Evolutionary conservation across 129 eudicot genomes (phyloP).

Genomic region (Daucus carota): DH1_v3.0 NC_030389.2:45270501-45271000

Average conservation of each 20-base stretch:
- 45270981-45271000: background rate
- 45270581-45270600: slow-evolving; percentile 58
- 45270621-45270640: slow-evolving; percentile 19
- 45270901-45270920: background rate
- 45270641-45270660: slow-evolving; percentile 26
- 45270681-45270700: slow-evolving; percentile 75
- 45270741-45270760: slow-evolving; percentile 91
- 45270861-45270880: slow-evolving; percentile 69
- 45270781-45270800: slow-evolving; percentile 95
- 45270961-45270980: background rate
- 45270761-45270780: slow-evolving; percentile 81
- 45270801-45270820: slow-evolving; percentile 68
- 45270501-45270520: slow-evolving; percentile 26
- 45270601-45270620: slow-evolving; percentile 89
- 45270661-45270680: slow-evolving; percentile 42
- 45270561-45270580: slow-evolving; percentile 57
- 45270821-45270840: slow-evolving; percentile 85
- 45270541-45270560: slow-evolving; percentile 73
- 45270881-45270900: slow-evolving; percentile 56
- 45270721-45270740: slow-evolving; percentile 68
- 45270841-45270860: slow-evolving; percentile 72
- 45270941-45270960: background rate
- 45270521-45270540: slow-evolving; percentile 54
- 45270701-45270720: slow-evolving; percentile 49
- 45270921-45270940: background rate